Percentiles rank a stretch among this genome's conserved stretches.
Conservation (phyloP, 192 early-diverging fungal species). For the Allomyces arbusculus region DNA sequence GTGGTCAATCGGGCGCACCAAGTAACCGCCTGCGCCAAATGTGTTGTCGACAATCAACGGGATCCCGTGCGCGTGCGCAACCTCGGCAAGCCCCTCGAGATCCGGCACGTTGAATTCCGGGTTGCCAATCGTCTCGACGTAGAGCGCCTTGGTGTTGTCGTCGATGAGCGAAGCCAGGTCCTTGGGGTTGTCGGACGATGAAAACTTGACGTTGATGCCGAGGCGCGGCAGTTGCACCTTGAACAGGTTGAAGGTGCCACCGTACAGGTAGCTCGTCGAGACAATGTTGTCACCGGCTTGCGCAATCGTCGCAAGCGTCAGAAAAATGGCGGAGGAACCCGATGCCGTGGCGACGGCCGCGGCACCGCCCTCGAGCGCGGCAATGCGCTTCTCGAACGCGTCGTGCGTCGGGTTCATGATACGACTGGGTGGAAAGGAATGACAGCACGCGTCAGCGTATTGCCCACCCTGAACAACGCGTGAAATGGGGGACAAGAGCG, state of each 20-base stretch:
- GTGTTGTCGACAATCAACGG: constrained; percentile 94
- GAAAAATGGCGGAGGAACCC: constrained; percentile 74
- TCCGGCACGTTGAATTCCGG: constrained; percentile 78
- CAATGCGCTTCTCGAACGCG: constrained; percentile 56
- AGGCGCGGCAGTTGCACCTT: constrained; percentile 64
- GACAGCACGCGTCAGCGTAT: not conserved
- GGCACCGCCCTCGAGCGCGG: constrained; percentile 72
- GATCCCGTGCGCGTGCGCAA: constrained; percentile 60
- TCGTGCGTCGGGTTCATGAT: constrained; percentile 1
- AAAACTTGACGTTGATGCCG: constrained; percentile 65
- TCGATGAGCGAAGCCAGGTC: constrained; percentile 65
- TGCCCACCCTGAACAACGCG: too few relatives aligned
- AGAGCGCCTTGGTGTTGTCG: constrained; percentile 76
- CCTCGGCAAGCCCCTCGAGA: constrained; percentile 56
- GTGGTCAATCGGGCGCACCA: constrained; percentile 67
- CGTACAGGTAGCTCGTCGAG: constrained; percentile 50
- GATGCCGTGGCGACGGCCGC: constrained; percentile 38
- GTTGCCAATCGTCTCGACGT: constrained; percentile 79
- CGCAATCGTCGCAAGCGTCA: constrained; percentile 56
- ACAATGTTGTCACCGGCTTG: constrained; percentile 76
- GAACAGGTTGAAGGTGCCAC: constrained; percentile 66
- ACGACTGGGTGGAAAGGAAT: constrained; percentile 1
- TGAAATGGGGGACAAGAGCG: constrained; percentile 1
- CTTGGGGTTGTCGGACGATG: constrained; percentile 44
- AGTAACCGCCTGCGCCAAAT: constrained; percentile 75